Percentiles rank a stretch among this genome's conserved stretches.
Evolutionary conservation across 176 grass and related monocot genomes (phyloP).

Genomic region (Alloteropsis semialata): DNA sequence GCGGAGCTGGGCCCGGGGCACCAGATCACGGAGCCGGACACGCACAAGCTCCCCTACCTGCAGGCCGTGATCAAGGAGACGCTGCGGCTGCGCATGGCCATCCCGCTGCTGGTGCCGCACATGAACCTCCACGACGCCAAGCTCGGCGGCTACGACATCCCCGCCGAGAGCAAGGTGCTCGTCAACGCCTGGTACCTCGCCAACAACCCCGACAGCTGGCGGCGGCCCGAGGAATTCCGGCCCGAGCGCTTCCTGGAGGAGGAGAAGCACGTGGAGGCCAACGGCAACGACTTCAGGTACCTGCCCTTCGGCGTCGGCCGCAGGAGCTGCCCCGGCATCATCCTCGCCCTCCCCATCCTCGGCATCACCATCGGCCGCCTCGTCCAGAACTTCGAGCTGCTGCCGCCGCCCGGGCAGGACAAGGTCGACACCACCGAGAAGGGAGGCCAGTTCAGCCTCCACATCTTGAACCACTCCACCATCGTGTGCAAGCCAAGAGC

Average conservation of each 20-base stretch:
- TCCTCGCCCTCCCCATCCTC: conserved; percentile 82
- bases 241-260: conserved; percentile 66
- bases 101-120: conserved; percentile 79
- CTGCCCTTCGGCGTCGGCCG: conserved; percentile 74
- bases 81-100: conserved; percentile 73
- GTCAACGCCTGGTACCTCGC: conserved; percentile 83
- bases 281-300: conserved; percentile 76
- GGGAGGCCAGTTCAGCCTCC: conserved; percentile 79
- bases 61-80: conserved; percentile 87
- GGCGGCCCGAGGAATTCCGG: conserved; percentile 47
- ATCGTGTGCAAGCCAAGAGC: conserved; percentile 60
- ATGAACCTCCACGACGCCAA: conserved; percentile 86
- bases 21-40: conserved; percentile 75
- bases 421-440: conserved; percentile 78
- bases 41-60: conserved; percentile 60
- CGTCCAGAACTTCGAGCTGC: conserved; percentile 77
- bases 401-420: conserved; percentile 50
- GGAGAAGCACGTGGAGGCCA: conserved; percentile 70
- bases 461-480: conserved; percentile 76
- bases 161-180: conserved; percentile 81
- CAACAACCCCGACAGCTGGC: conserved; percentile 69
- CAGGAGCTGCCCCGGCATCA: conserved; percentile 75
- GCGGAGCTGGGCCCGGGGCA: conserved; percentile 34
- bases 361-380: conserved; percentile 75
- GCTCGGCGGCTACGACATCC: conserved; percentile 69